Percentiles rank a stretch among this genome's conserved stretches.
Evolutionary conservation across 768 basidiomycete species (phyloP).

Genomic region (Lentinula lateritia): DNA sequence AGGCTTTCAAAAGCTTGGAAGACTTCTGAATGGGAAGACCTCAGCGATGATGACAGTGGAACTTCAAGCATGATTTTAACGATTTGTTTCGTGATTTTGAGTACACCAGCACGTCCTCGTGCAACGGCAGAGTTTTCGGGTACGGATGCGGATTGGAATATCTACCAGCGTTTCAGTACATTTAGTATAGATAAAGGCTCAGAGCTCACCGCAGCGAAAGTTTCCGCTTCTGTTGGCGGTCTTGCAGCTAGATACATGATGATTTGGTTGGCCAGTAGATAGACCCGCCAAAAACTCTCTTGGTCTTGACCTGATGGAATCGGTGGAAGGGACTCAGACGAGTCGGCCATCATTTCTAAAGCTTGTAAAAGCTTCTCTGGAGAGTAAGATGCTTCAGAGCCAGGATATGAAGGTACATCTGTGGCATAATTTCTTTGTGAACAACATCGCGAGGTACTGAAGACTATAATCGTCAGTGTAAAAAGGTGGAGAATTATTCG

Average conservation of each 20-base stretch:
- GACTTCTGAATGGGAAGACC: not conserved
- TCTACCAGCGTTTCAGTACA: not conserved
- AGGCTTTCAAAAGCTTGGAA: not conserved
- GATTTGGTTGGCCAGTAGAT: slow-evolving; percentile 5
- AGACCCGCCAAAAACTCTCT: slow-evolving; percentile 1
- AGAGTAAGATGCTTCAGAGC: not conserved
- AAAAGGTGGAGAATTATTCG: not conserved
- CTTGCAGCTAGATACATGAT: slow-evolving; percentile 5
- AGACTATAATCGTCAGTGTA: not conserved
- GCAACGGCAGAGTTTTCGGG: not conserved
- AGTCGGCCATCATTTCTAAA: not conserved
- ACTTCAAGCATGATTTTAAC: not conserved
- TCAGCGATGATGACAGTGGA: not conserved
- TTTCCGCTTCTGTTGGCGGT: not conserved
- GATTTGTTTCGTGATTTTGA: slow-evolving; percentile 1
- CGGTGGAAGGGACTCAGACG: not conserved
- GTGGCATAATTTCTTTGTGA: not conserved
- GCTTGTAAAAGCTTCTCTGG: not conserved
- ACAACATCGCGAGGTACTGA: not conserved
- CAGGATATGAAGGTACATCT: not conserved
- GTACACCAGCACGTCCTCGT: not conserved
- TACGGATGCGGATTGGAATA: slow-evolving; percentile 2
- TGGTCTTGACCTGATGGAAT: not conserved
- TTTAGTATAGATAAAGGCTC: not conserved
- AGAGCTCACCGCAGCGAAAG: not conserved